Conservation (phyloP, 2,329 filamentous ascomycete genomes). For the Cryphonectria nitschkei region DNA sequence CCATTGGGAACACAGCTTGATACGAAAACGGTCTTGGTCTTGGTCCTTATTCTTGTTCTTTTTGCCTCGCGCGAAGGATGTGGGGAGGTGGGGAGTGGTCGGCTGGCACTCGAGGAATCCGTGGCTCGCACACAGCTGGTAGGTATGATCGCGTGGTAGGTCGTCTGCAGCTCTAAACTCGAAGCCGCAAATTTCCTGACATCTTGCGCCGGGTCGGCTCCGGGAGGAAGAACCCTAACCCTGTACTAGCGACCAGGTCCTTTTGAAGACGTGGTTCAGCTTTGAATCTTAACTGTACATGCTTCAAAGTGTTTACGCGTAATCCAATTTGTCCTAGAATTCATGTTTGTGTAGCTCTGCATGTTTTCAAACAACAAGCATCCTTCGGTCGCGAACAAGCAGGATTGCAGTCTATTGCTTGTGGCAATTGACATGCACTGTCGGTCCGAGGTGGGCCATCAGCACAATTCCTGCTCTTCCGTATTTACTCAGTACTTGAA, state of each 20-base stretch:
- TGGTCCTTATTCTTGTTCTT: background rate
- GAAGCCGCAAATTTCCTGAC: conserved; percentile 12
- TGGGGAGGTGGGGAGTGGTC: background rate
- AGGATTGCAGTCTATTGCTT: too few species aligned
- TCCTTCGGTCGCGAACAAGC: background rate
- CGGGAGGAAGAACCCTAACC: conserved; percentile 5
- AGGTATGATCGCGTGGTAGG: background rate
- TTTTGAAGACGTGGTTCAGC: background rate
- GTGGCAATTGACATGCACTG: too few species aligned
- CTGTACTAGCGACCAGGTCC: background rate
- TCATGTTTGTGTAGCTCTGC: background rate
- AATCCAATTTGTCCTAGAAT: background rate
- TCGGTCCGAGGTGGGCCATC: too few species aligned
- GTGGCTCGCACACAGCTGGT: background rate
- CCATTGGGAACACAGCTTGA: background rate
- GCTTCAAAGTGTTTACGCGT: too few species aligned
- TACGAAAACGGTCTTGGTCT: background rate
- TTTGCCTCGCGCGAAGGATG: background rate
- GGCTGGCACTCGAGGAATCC: background rate
- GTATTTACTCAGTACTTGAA: too few species aligned
- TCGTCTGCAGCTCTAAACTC: background rate
- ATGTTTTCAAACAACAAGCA: too few species aligned
- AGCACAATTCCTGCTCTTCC: too few species aligned
- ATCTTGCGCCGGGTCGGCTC: conserved; percentile 15
- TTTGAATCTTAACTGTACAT: background rate